Conservation (phyloP, 129 eudicot species). For the Glebionis coronaria region DNA sequence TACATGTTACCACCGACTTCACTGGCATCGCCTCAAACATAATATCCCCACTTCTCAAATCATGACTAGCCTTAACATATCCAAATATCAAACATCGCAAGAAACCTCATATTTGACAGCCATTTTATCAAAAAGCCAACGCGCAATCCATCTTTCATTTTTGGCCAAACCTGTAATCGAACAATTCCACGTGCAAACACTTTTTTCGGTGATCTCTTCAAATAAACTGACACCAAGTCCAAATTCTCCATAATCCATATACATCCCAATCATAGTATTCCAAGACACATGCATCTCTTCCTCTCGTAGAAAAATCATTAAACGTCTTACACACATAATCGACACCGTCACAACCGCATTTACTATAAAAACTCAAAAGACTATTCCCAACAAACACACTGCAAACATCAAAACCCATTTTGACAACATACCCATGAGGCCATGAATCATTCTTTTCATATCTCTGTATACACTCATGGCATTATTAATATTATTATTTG, state of each 20-base stretch:
- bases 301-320: constrained; percentile 38
- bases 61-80: constrained; percentile 45
- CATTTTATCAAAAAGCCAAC: constrained; percentile 44
- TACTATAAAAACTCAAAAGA: constrained; percentile 47
- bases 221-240: constrained; percentile 47
- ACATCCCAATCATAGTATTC: constrained; percentile 61
- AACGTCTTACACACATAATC: constrained; percentile 38
- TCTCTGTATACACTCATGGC: constrained; percentile 28
- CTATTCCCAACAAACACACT: constrained; percentile 56
- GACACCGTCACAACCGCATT: constrained; percentile 32
- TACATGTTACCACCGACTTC: constrained; percentile 53
- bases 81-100: constrained; percentile 61
- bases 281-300: constrained; percentile 59
- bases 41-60: constrained; percentile 37
- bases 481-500: constrained; percentile 14
- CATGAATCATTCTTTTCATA: constrained; percentile 48
- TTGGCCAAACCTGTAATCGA: constrained; percentile 45
- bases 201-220: constrained; percentile 53
- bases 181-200: constrained; percentile 55
- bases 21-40: constrained; percentile 51
- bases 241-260: constrained; percentile 46
- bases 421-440: constrained; percentile 48
- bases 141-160: constrained; percentile 46
- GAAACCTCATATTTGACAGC: constrained; percentile 56
- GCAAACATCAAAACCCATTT: constrained; percentile 45